Evolutionary conservation across 176 grass and related monocot genomes (phyloP).

Genomic region (Rhynchospora pubera): DNA sequence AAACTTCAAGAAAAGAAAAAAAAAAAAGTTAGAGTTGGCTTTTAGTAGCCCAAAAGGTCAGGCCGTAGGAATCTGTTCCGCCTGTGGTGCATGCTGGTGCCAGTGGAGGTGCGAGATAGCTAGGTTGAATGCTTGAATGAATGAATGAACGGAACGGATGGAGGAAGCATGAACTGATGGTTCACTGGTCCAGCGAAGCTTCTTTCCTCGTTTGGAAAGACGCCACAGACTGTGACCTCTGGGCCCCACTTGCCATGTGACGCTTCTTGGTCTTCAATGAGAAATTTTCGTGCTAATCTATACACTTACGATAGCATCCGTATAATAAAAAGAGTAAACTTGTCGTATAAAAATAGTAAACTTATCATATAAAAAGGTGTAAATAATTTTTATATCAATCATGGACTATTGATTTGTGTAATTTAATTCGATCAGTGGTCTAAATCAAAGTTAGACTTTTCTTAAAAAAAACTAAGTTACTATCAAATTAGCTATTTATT

Average conservation of each 20-base stretch:
- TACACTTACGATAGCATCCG: too few species aligned
- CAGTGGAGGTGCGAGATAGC: neutral
- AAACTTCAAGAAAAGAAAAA: neutral
- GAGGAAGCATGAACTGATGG: neutral
- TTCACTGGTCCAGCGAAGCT: neutral
- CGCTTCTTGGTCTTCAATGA: neutral
- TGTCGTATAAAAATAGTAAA: too few species aligned
- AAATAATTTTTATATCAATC: too few species aligned
- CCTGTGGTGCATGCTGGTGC: too few species aligned
- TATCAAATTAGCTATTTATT: too few species aligned
- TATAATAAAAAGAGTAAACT: too few species aligned
- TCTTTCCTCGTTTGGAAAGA: conserved; percentile 2
- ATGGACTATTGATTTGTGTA: too few species aligned
- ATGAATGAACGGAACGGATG: neutral
- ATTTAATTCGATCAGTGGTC: too few species aligned
- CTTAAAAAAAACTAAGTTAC: too few species aligned
- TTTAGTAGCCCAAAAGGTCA: neutral
- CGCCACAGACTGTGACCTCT: neutral
- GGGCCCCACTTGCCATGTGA: conserved; percentile 13
- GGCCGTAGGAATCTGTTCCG: neutral
- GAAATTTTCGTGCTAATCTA: neutral
- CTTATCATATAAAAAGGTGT: too few species aligned
- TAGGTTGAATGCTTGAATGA: neutral
- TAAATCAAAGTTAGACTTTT: too few species aligned
- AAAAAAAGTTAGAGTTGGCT: neutral